Evolutionary conservation across 306 rosid species (phyloP), one percentile per base, ranked within the genome.

Genomic region (Sechiopsis laciniata): DNA sequence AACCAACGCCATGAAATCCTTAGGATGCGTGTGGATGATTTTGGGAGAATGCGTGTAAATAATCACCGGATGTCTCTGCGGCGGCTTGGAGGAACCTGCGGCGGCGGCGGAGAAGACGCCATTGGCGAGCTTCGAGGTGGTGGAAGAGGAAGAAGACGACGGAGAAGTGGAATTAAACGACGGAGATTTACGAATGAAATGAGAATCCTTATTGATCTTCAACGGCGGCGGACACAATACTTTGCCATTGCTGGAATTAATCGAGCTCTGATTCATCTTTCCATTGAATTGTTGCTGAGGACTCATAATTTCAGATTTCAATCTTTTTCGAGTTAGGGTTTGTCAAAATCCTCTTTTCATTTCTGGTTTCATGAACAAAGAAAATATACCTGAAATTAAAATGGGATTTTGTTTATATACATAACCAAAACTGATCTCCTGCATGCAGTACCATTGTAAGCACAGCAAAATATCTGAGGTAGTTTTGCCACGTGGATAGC

Each of bases 11-110:
- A 88, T 91, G 63, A 91, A 91, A 32, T 84, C 86, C n/a, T 68
- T 78, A 4, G 91, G 96, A 10, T 84, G 81, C 19, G 96, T 91
- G 29, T 91, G 95, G 17, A 91, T 91, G 6, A 88, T 13, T n/a
- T 83, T 85, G 0, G 97, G 97, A 6, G 96, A 87, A 80, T 91
- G 97, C 5, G 97, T 88, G 76, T 91, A 91, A 24, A 91, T 91
- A 11, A 91, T 91, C 2, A 91, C 89, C 0, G 96, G 97, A 0
- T 84, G 91, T 0, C 91, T 90, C 14, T 81, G 86, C 0, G 73
- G 82, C 2, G 85, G 95, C 73, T 80, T 86, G 55, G 29, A 55
- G 1, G 78, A 3, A 8, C 77, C 46, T 0, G 60, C 16, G 3
- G 53, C 15, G 53, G 46, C 48, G 4, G 56, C 19, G 37, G 32